Percentiles rank a stretch among this genome's conserved stretches.
phyloP scores from a whole-genome alignment of 371 early-diverging fungal genomes.

The Actinomucor elegans region DNA sequence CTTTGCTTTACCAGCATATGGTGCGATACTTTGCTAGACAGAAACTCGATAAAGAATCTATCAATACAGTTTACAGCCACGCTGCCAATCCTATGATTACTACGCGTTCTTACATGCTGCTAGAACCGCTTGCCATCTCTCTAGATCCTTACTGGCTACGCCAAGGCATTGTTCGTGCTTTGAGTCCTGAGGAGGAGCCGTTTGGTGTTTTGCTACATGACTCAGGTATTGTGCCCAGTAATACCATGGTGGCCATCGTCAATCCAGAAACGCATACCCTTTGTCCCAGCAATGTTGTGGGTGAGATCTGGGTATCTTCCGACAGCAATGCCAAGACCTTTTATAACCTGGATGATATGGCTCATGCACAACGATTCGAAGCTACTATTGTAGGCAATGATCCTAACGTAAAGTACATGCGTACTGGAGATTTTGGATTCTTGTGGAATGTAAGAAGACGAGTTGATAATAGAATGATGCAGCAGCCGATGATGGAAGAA shows the following conservation, averaged over 20 bases:
- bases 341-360: constrained; percentile 28
- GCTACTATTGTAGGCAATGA: constrained; percentile 66
- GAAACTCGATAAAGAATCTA: constrained; percentile 63
- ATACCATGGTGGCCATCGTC: constrained; percentile 85
- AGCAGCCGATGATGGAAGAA: constrained; percentile 49
- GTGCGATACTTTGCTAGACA: constrained; percentile 50
- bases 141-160: constrained; percentile 66
- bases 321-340: constrained; percentile 59
- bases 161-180: constrained; percentile 61
- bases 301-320: constrained; percentile 87
- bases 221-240: constrained; percentile 75
- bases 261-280: constrained; percentile 69
- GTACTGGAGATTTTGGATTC: constrained; percentile 87
- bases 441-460: constrained; percentile 64
- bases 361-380: constrained; percentile 32
- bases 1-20: constrained; percentile 51
- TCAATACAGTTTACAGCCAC: constrained; percentile 76
- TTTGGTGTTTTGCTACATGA: constrained; percentile 70
- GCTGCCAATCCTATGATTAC: constrained; percentile 77
- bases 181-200: constrained; percentile 55
- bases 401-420: constrained; percentile 65
- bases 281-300: constrained; percentile 72
- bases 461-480: constrained; percentile 26
- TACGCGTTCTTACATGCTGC: constrained; percentile 77
- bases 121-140: constrained; percentile 64